Evolutionary conservation across 1,284 basidiomycete species (phyloP).

Genomic region (Ustilago trichophora): DNA sequence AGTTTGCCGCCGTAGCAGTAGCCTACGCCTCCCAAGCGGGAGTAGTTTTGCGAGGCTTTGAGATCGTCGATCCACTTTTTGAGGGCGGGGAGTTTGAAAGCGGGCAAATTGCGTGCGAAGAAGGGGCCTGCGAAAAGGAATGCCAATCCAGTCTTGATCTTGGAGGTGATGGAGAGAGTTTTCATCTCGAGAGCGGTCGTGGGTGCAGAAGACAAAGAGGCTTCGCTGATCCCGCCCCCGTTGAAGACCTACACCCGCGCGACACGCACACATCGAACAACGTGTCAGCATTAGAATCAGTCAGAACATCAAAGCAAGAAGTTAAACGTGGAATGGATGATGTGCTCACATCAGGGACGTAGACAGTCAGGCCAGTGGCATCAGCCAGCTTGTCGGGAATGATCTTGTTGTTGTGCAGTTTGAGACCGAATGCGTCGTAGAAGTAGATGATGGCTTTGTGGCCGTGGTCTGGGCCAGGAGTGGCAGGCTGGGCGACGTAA

Average conservation of each 20-base stretch:
- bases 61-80: conserved; percentile 39
- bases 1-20: conserved; percentile 74
- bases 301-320: no score
- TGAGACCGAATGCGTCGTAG: conserved; percentile 71
- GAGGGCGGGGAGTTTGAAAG: conserved; percentile 12
- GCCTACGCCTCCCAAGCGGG: conserved; percentile 74
- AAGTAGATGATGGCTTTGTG: conserved; percentile 71
- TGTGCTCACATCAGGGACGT: conserved; percentile 70
- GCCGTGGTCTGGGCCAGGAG: conserved; percentile 27
- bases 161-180: conserved; percentile 16
- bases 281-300: no score
- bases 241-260: no score
- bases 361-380: conserved; percentile 72
- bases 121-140: conserved; percentile 27
- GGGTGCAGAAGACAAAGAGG: conserved; percentile 12
- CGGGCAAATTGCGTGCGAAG: conserved; percentile 26
- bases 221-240: conserved; percentile 35
- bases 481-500: conserved; percentile 62
- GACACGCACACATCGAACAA: no score
- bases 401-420: conserved; percentile 69
- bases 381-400: conserved; percentile 74
- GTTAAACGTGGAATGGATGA: no score
- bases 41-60: conserved; percentile 71
- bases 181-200: conserved; percentile 30
- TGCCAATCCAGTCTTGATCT: conserved; percentile 17